Conservation (phyloP, 495 filamentous ascomycete genomes). For the Aspergillus nanangensis region DNA sequence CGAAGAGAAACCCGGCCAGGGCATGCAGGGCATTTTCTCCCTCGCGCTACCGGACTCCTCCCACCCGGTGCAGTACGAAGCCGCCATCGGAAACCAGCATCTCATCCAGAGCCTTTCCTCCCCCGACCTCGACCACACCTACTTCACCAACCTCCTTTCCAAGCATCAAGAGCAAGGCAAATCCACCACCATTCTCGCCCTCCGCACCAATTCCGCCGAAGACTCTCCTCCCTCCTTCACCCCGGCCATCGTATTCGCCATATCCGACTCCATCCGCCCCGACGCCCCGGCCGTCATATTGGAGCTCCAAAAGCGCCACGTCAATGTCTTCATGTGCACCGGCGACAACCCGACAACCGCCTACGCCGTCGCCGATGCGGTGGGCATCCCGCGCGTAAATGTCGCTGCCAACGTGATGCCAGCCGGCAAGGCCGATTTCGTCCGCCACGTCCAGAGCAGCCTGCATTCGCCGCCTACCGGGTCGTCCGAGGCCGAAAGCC, state of each 20-base stretch:
- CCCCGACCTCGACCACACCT: conserved; percentile 20
- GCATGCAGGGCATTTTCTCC: conserved; percentile 67
- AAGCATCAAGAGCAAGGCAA: conserved; percentile 68
- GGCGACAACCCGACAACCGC: conserved; percentile 65
- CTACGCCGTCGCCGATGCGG: conserved; percentile 60
- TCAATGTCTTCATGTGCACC: conserved; percentile 86
- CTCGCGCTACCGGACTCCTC: conserved; percentile 17
- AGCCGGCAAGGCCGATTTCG: conserved; percentile 79
- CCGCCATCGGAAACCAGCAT: conserved; percentile 80
- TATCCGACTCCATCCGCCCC: conserved; percentile 71
- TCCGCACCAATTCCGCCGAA: conserved; percentile 24
- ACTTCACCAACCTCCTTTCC: conserved; percentile 45
- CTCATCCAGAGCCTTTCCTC: conserved; percentile 48
- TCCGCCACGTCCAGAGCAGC: conserved; percentile 65
- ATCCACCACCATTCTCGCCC: conserved; percentile 66
- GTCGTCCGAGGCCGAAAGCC: conserved; percentile 6
- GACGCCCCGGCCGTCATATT: conserved; percentile 64
- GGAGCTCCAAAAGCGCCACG: conserved; percentile 57
- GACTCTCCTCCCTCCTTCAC: conserved; percentile 35
- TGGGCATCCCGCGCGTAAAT: conserved; percentile 70
- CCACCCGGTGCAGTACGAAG: conserved; percentile 43
- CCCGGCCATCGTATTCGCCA: conserved; percentile 63
- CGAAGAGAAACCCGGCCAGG: conserved; percentile 76
- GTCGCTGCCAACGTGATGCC: conserved; percentile 88
- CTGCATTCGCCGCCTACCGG: background rate